Percentiles rank a stretch among this genome's conserved stretches.
Conservation (phyloP, 805 yeast genomes). For the Teunomyces pallodes region DNA sequence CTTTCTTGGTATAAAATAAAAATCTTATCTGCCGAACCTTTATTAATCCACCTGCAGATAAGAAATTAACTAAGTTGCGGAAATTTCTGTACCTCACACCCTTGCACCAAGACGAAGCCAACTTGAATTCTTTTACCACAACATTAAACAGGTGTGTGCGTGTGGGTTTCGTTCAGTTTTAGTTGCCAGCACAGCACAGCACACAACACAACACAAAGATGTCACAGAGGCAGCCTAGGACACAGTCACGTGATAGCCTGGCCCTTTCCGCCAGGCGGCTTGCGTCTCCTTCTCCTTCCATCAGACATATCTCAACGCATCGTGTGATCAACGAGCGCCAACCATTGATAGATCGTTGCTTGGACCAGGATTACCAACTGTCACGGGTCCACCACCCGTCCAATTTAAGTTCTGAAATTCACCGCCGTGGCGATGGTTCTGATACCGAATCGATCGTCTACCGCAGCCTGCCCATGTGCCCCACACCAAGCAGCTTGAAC, state of each 20-base stretch:
- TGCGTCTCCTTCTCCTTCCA: constrained; percentile 11
- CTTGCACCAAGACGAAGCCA: too few relatives aligned
- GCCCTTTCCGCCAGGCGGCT: constrained; percentile 1
- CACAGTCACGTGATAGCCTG: constrained; percentile 2
- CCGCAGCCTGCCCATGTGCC: background rate
- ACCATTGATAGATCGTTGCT: constrained; percentile 6
- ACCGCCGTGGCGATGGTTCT: background rate
- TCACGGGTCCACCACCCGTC: background rate
- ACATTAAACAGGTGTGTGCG: too few relatives aligned
- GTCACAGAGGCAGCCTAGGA: background rate
- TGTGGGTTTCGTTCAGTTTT: too few relatives aligned
- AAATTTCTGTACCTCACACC: too few relatives aligned
- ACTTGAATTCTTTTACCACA: too few relatives aligned
- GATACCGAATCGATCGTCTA: constrained; percentile 10
- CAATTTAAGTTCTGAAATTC: background rate
- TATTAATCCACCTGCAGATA: background rate
- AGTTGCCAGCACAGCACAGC: too few relatives aligned
- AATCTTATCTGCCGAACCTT: background rate
- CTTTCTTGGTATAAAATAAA: too few relatives aligned
- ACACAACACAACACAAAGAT: background rate
- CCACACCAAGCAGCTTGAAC: background rate
- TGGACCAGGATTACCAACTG: background rate
- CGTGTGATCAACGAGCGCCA: constrained; percentile 18
- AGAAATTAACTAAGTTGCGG: too few relatives aligned
- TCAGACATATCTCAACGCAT: constrained; percentile 17